Evolutionary conservation across 305 asterid genomes (phyloP).

Genomic region (Withania somnifera): DNA sequence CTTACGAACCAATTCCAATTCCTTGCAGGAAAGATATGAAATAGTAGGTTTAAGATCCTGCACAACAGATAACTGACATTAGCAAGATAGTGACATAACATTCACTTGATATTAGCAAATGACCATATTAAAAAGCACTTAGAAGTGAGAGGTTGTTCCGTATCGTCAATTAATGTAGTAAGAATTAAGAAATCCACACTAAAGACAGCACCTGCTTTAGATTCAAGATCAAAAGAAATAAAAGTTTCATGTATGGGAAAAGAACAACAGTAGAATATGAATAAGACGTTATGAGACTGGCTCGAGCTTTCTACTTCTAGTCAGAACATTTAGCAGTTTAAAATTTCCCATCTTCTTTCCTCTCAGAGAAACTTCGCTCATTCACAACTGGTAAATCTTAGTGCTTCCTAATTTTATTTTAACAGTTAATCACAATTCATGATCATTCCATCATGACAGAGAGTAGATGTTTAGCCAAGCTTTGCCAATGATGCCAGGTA

Average conservation of each 20-base stretch:
- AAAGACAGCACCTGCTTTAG: background rate
- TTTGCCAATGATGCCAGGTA: background rate
- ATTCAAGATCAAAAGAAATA: background rate
- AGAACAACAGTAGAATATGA: background rate
- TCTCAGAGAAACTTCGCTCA: background rate
- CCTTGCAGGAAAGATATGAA: conserved; percentile 64
- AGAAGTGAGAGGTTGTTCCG: background rate
- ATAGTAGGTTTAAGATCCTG: conserved; percentile 77
- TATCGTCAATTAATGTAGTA: background rate
- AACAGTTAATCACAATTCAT: background rate
- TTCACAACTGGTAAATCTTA: background rate
- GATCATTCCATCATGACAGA: background rate
- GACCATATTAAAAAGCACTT: background rate
- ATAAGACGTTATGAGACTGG: background rate
- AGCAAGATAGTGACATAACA: background rate
- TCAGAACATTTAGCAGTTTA: background rate
- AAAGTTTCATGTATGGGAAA: background rate
- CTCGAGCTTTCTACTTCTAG: background rate
- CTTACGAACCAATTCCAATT: conserved; percentile 57
- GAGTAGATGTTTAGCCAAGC: background rate
- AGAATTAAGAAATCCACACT: background rate
- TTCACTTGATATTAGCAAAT: background rate
- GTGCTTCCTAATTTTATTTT: background rate
- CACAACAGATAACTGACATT: background rate
- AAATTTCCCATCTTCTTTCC: background rate